Percentiles rank a stretch among this genome's conserved stretches.
phyloP scores from a whole-genome alignment of 129 eudicot species.

The Artemisia argyi region DNA sequence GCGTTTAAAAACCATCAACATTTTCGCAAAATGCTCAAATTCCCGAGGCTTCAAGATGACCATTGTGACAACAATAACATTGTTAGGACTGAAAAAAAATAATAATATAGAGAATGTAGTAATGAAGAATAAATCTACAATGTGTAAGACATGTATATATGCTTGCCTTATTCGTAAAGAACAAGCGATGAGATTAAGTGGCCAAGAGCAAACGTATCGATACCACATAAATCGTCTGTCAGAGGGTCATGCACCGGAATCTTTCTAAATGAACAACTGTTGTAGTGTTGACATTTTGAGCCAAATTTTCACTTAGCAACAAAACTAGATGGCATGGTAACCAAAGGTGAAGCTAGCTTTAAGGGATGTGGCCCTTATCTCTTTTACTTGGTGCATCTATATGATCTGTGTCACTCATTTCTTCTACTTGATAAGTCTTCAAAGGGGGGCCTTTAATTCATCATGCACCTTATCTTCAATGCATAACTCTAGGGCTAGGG shows the following conservation, averaged over 20 bases:
- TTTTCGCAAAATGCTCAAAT: too few relatives aligned
- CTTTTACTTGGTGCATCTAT: constrained; percentile 34
- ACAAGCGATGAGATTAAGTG: constrained; percentile 2
- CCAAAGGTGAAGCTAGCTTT: background rate
- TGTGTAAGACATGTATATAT: background rate
- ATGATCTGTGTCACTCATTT: constrained; percentile 28
- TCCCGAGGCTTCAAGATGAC: too few relatives aligned
- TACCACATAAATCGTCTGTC: constrained; percentile 16
- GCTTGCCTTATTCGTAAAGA: background rate
- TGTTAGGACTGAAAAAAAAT: too few relatives aligned
- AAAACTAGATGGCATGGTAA: constrained; percentile 19
- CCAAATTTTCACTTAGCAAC: constrained; percentile 27
- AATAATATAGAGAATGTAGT: too few relatives aligned
- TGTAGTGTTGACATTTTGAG: constrained; percentile 35
- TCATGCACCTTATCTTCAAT: constrained; percentile 24
- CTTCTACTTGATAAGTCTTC: constrained; percentile 21
- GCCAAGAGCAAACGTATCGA: background rate
- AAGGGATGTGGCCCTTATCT: constrained; percentile 16
- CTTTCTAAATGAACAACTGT: constrained; percentile 28
- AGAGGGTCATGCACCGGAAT: constrained; percentile 10
- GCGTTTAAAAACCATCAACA: too few relatives aligned
- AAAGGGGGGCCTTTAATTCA: constrained; percentile 15
- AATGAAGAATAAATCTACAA: too few relatives aligned
- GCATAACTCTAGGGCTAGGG: constrained; percentile 29
- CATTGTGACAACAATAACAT: too few relatives aligned